Conservation (phyloP, 257 asterid species). For the Nyctanthes arbortristis region DNA sequence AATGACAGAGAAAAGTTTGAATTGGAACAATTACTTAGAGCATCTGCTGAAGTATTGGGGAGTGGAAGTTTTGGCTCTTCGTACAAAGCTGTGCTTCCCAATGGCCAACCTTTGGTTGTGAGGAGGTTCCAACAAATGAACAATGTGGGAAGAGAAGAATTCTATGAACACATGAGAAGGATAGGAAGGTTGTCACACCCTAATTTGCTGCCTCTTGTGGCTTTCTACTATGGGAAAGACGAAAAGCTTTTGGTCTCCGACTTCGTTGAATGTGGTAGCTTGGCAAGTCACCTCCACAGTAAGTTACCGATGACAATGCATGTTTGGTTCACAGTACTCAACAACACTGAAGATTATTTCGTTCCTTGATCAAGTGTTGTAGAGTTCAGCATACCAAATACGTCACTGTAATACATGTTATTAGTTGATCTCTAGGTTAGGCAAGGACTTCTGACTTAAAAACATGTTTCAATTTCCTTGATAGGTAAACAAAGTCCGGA, state of each 20-base stretch:
- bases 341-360: neutral
- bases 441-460: neutral
- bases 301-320: slow-evolving; percentile 15
- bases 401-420: too few species aligned
- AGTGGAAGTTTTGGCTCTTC: slow-evolving; percentile 69
- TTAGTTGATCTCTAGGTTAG: too few species aligned
- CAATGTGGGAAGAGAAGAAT: slow-evolving; percentile 47
- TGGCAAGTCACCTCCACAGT: slow-evolving; percentile 66
- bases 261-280: slow-evolving; percentile 48
- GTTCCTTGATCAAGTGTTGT: neutral
- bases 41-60: slow-evolving; percentile 65
- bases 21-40: slow-evolving; percentile 49
- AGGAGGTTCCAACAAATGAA: slow-evolving; percentile 60
- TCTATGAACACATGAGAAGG: slow-evolving; percentile 54
- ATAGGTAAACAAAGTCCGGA: slow-evolving; percentile 40
- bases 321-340: neutral
- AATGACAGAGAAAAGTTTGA: slow-evolving; percentile 41
- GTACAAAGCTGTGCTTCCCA: slow-evolving; percentile 45
- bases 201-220: slow-evolving; percentile 57
- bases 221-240: slow-evolving; percentile 54
- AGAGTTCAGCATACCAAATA: neutral
- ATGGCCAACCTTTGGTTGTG: slow-evolving; percentile 43
- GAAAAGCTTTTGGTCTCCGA: slow-evolving; percentile 60
- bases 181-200: slow-evolving; percentile 59
- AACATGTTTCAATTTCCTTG: neutral